Base-by-base conservation (phyloP, 1,284 basidiomycete species). In the Sparassis latifolia region DNA sequence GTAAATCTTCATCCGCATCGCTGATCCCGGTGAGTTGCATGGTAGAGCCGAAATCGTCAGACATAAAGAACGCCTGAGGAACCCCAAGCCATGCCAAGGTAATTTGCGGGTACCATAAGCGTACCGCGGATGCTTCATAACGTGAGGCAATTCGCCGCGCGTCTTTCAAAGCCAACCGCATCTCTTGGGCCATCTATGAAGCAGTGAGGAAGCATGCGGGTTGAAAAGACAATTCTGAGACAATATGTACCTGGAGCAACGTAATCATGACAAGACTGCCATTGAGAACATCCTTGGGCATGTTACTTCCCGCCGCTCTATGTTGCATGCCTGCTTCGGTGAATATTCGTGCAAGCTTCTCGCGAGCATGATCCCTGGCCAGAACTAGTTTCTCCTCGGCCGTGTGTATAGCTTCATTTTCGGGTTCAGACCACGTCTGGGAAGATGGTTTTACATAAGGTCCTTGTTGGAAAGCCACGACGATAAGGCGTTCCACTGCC, bases 41-140 rank as follows among this genome's bases (percentile, higher is more conserved):
- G 5, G 59, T 48, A 2, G 65, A 57, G 27, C 62, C 63, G n/a
- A 61, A 57, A 42, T 73, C 73, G 43, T 76, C 75, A 27, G 64
- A 56, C 37, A 76, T 63, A 41, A 72, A 64, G 2, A 68, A 63
- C 2, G 68, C 65, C 1, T 74, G 69, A 2, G 74, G 62, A n/a
- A 73, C 66, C 29, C 76, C 76, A 6, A 77, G 67, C 77, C 77
- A 79, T 5, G 71, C 68, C 37, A 66, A 60, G 7, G 74, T 71
- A 29, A 77, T 57, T 33, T 63, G 73, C 7, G 75, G 76, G 55
- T 69, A 65, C 72, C 75, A 78, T 2, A 78, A 62, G 7, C 70
- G 71, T 10, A 67, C 59, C 10, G 45, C 50, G 3, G 71, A 69
- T 12, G 58, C 60, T 37, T 71, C 65, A 55, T 75, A 70, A 10